Evolutionary conservation across 2,329 filamentous ascomycete species (phyloP).

Genomic region (Macroventuria anomochaeta): DNA sequence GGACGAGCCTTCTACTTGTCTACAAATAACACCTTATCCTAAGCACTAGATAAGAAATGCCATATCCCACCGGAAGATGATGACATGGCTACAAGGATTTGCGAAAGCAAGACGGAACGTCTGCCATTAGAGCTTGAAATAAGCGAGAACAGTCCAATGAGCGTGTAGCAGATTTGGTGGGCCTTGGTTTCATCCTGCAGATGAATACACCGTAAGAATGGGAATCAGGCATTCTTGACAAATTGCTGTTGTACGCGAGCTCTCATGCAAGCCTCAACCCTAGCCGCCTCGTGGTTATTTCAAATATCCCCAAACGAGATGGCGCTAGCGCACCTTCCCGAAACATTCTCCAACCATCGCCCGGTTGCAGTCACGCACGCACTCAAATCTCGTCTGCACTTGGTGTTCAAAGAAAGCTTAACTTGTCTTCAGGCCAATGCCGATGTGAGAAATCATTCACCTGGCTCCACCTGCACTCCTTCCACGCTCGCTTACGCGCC

Average conservation of each 20-base stretch:
- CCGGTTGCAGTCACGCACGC: conserved; percentile 1
- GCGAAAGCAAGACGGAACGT: background rate
- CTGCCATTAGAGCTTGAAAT: conserved; percentile 4
- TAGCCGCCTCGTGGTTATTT: conserved; percentile 32
- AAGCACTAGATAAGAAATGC: background rate
- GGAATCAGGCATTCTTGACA: conserved; percentile 24
- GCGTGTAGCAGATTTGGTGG: background rate
- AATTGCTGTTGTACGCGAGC: conserved; percentile 21
- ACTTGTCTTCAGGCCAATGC: conserved; percentile 2
- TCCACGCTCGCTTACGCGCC: conserved; percentile 1
- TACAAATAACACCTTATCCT: background rate
- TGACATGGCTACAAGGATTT: background rate
- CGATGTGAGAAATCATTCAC: background rate
- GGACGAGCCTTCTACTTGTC: background rate
- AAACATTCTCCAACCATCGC: conserved; percentile 20
- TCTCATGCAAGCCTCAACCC: conserved; percentile 1
- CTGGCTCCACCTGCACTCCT: background rate
- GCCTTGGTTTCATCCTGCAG: conserved; percentile 6
- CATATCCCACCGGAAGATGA: background rate
- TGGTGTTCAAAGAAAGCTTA: conserved; percentile 9
- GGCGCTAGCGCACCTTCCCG: conserved; percentile 27
- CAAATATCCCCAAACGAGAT: conserved; percentile 31
- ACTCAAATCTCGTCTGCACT: conserved; percentile 18
- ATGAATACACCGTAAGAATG: background rate
- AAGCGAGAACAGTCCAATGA: conserved; percentile 17